phyloP scores from a whole-genome alignment of 768 basidiomycete genomes.

The Auricularia auricula-judae region DNA sequence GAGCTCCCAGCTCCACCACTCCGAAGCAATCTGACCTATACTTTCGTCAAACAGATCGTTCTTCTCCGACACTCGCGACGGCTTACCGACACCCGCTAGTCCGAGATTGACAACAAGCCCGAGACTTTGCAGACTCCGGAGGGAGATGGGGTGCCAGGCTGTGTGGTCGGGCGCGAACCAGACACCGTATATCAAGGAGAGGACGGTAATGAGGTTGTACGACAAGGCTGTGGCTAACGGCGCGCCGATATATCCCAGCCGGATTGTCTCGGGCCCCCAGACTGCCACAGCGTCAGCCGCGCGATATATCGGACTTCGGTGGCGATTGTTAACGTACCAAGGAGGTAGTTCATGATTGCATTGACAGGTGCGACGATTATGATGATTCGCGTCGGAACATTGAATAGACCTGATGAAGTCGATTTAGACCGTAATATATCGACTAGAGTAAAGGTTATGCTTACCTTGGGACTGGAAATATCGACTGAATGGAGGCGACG shows the following conservation, averaged over 20 bases:
- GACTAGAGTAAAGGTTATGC: conserved; percentile 1
- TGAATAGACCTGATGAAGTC: conserved; percentile 49
- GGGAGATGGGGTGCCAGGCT: conserved; percentile 73
- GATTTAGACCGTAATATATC: background rate
- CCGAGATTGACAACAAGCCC: conserved; percentile 66
- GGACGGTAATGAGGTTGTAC: conserved; percentile 66
- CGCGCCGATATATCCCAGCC: conserved; percentile 86
- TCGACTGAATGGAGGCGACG: conserved; percentile 26
- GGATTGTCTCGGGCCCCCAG: conserved; percentile 71
- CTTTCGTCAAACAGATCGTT: background rate
- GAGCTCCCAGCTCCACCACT: conserved; percentile 98
- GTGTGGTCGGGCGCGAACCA: conserved; percentile 45
- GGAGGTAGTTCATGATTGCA: conserved; percentile 65
- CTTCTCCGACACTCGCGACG: background rate
- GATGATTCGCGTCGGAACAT: conserved; percentile 75
- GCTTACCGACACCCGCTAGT: conserved; percentile 63
- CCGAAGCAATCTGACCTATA: conserved; percentile 66
- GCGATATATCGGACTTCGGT: background rate
- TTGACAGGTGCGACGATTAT: conserved; percentile 80
- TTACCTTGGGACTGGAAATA: conserved; percentile 79
- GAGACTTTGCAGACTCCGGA: conserved; percentile 54
- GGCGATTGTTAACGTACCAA: conserved; percentile 39
- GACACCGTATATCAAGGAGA: conserved; percentile 50
- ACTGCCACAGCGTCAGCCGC: conserved; percentile 24
- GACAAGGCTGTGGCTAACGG: conserved; percentile 86